phyloP scores from a whole-genome alignment of 441 rosid species.

The Eruca vesicaria region DNA sequence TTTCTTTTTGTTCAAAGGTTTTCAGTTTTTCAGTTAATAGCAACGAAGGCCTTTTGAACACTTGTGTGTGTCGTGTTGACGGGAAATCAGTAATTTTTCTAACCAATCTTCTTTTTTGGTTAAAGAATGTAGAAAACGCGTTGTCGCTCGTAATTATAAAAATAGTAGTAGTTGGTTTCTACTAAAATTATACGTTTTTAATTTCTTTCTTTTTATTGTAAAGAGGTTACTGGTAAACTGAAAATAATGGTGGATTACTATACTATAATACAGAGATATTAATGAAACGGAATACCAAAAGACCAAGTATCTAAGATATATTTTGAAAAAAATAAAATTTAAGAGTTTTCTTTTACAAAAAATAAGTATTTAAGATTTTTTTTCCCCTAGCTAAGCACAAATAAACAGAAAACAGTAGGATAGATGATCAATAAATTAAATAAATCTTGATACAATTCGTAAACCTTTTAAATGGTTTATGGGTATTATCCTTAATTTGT shows the following conservation, averaged over 20 bases:
- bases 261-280: not conserved
- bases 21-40: not conserved
- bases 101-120: not conserved
- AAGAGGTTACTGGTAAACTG: not conserved
- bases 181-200: not conserved
- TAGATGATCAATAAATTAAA: not conserved
- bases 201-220: not conserved
- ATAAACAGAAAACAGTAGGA: not conserved
- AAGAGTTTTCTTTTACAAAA: too few species aligned
- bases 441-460: not conserved
- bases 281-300: not conserved
- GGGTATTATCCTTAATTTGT: not conserved
- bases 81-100: not conserved
- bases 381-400: not conserved
- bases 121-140: not conserved
- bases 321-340: too few species aligned
- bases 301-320: too few species aligned
- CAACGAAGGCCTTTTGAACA: not conserved
- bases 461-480: not conserved
- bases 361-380: not conserved
- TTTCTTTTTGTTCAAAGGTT: not conserved
- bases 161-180: not conserved
- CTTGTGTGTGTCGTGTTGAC: not conserved
- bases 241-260: not conserved
- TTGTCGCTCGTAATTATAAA: not conserved